phyloP scores from a whole-genome alignment of 2,329 filamentous ascomycete genomes.

The Huntiella bhutanensis region DNA sequence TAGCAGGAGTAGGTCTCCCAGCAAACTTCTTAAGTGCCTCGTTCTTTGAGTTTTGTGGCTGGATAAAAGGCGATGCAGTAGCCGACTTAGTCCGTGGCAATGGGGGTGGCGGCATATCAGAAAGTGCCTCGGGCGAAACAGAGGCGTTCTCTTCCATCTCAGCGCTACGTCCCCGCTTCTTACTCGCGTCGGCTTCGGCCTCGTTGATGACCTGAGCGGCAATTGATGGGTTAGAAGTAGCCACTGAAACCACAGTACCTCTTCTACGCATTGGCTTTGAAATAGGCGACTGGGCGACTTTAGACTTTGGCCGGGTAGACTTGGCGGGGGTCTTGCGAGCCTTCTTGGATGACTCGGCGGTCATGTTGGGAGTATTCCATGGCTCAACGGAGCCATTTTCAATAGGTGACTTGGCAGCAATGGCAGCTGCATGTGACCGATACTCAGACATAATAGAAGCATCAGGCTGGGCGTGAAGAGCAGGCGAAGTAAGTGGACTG shows the following conservation, averaged over 20 bases:
- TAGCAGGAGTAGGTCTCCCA: conserved; percentile 37
- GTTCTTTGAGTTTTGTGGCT: conserved; percentile 27
- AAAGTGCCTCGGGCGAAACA: conserved; percentile 42
- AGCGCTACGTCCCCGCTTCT: conserved; percentile 21
- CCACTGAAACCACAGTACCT: conserved; percentile 16
- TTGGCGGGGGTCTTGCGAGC: conserved; percentile 32
- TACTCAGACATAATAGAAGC: conserved; percentile 24
- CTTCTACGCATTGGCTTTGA: conserved; percentile 45
- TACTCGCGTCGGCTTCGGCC: conserved; percentile 22
- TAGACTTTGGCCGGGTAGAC: conserved; percentile 27
- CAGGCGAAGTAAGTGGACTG: conserved; percentile 65
- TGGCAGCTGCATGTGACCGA: conserved; percentile 22
- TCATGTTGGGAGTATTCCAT: conserved; percentile 15
- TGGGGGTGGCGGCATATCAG: conserved; percentile 49
- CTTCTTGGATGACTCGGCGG: conserved; percentile 25
- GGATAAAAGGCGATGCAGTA: conserved; percentile 48
- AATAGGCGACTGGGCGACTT: conserved; percentile 52
- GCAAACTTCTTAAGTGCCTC: conserved; percentile 11
- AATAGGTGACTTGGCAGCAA: conserved; percentile 32
- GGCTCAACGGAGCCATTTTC: conserved; percentile 25
- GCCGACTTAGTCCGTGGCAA: conserved; percentile 46
- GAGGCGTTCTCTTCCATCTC: conserved; percentile 46
- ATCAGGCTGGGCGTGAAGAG: conserved; percentile 53
- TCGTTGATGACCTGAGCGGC: conserved; percentile 37
- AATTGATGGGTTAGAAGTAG: conserved; percentile 33